Conservation (phyloP, 2,329 filamentous ascomycete genomes). For the Rhynchosporium agropyri region DNA sequence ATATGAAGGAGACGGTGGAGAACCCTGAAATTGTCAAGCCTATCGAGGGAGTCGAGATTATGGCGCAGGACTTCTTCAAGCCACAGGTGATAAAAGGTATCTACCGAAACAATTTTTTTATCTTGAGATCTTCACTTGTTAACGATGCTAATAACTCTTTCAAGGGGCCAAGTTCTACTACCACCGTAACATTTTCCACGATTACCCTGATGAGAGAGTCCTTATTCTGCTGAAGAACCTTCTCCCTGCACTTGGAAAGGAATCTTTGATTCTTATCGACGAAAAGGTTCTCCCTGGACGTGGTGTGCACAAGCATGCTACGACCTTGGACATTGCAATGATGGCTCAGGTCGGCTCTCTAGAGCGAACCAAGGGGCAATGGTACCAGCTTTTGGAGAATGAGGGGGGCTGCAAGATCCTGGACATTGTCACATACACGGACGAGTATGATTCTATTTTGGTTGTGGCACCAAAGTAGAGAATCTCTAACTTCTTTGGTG, state of each 20-base stretch:
- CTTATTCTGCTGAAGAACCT: neutral
- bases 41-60: neutral
- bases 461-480: too few relatives aligned
- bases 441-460: too few relatives aligned
- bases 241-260: neutral
- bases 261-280: neutral
- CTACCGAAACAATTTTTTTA: neutral
- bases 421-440: too few relatives aligned
- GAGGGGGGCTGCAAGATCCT: too few relatives aligned
- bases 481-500: too few relatives aligned
- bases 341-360: neutral
- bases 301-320: neutral
- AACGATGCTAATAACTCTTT: neutral
- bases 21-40: neutral
- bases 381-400: too few relatives aligned
- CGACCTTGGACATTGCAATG: neutral
- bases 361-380: too few relatives aligned
- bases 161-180: slow-evolving; percentile 41
- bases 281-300: neutral
- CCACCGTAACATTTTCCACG: slow-evolving; percentile 46
- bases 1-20: neutral
- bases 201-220: slow-evolving; percentile 42
- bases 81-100: neutral
- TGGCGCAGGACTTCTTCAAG: neutral
- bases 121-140: neutral